These are phyloP conservation scores for Talaromyces borbonicus DNA, from an alignment of 495 filamentous ascomycete genomes.

Conservation along the genomic window DNA sequence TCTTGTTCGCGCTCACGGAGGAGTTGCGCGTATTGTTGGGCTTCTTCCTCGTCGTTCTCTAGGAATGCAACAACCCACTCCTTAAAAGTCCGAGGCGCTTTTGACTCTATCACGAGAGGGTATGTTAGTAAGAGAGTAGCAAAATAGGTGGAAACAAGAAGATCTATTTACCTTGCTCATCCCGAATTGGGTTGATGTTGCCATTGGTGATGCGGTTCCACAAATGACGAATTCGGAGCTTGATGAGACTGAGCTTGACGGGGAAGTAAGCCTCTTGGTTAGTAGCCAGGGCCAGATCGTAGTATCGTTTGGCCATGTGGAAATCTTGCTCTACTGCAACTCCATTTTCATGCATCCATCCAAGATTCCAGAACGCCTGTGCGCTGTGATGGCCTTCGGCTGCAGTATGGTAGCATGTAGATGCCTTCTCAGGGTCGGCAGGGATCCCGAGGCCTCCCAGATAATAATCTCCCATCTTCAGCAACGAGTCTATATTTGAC, in stretches of 20 bases:
- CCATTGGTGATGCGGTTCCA: constrained; percentile 93
- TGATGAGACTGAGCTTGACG: constrained; percentile 77
- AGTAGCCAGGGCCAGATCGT: constrained; percentile 82
- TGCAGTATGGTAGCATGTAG: constrained; percentile 82
- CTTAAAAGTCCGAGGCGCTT: constrained; percentile 61
- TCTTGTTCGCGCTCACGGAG: constrained; percentile 50
- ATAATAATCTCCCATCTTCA: constrained; percentile 99
- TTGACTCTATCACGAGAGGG: constrained; percentile 35
- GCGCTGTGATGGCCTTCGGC: constrained; percentile 85
- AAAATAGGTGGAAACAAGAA: not conserved
- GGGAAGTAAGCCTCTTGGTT: constrained; percentile 94
- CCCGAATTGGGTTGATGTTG: constrained; percentile 77
- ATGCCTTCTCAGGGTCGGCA: constrained; percentile 74
- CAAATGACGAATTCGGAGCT: constrained; percentile 71
- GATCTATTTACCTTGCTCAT: constrained; percentile 62
- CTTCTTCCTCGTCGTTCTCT: constrained; percentile 52
- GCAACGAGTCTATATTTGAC: constrained; percentile 81
- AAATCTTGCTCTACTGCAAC: constrained; percentile 91
- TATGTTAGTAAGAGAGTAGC: not conserved
- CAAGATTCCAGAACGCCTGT: constrained; percentile 93
- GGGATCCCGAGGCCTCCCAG: constrained; percentile 63
- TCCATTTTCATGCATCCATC: constrained; percentile 99
- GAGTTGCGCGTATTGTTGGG: constrained; percentile 36
- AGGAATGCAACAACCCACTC: constrained; percentile 84
- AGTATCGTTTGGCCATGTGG: constrained; percentile 92